A percentile compares a stretch with the other conserved stretches of the same genome.
phyloP scores from a whole-genome alignment of 2,329 filamentous ascomycete species.

The Didymella glomerata region DNA sequence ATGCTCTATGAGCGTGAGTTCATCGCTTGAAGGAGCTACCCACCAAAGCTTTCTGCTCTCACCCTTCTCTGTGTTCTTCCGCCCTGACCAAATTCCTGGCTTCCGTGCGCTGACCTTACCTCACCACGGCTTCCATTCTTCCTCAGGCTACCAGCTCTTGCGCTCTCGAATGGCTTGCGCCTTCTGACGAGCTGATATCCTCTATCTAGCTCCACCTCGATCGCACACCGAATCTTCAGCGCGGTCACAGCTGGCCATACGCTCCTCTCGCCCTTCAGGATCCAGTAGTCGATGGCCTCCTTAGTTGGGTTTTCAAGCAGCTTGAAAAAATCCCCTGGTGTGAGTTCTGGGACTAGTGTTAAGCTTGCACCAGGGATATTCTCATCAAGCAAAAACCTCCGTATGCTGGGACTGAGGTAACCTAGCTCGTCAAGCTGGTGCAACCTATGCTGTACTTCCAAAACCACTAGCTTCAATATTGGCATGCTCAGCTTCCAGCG shows the following conservation, averaged over 20 bases:
- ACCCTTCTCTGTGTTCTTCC: slow-evolving; percentile 26
- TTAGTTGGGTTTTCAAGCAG: slow-evolving; percentile 84
- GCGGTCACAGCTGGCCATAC: slow-evolving; percentile 91
- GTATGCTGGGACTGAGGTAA: slow-evolving; percentile 72
- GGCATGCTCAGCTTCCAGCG: slow-evolving; percentile 66
- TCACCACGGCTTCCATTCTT: slow-evolving; percentile 38
- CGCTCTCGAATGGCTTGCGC: slow-evolving; percentile 52
- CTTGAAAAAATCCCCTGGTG: slow-evolving; percentile 74
- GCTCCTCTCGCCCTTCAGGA: slow-evolving; percentile 80
- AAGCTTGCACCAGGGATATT: slow-evolving; percentile 79
- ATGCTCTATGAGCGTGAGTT: neutral
- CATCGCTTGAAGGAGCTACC: slow-evolving; percentile 2
- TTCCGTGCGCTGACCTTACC: slow-evolving; percentile 21
- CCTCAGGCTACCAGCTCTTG: slow-evolving; percentile 26
- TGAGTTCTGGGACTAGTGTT: slow-evolving; percentile 83
- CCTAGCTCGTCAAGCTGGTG: slow-evolving; percentile 81
- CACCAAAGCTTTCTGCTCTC: slow-evolving; percentile 44
- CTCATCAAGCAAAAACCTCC: slow-evolving; percentile 83
- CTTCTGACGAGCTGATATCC: slow-evolving; percentile 82
- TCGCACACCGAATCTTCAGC: slow-evolving; percentile 79
- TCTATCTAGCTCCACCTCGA: slow-evolving; percentile 87
- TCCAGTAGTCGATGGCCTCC: slow-evolving; percentile 83
- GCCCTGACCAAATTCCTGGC: slow-evolving; percentile 20
- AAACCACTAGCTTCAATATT: slow-evolving; percentile 70
- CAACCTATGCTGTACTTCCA: slow-evolving; percentile 82